phyloP scores from a whole-genome alignment of 78 protist species.

The Planoprotostelium fungivorum region DNA sequence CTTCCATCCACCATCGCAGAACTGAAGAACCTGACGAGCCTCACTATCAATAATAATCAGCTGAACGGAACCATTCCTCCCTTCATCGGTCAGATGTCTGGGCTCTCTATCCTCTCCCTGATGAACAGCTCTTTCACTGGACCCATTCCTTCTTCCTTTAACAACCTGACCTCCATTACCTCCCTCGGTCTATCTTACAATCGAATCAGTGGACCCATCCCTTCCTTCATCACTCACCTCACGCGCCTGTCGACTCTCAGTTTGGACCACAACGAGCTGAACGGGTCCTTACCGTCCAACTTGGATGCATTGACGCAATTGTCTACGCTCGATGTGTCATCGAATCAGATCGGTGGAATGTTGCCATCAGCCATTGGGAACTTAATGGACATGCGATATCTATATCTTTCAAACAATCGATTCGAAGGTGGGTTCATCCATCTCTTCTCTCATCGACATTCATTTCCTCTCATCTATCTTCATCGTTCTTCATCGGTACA shows the following conservation, averaged over 20 bases:
- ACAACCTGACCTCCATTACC: background rate
- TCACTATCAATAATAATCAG: no score
- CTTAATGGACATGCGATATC: background rate
- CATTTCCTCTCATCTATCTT: no score
- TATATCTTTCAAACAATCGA: background rate
- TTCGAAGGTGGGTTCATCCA: background rate
- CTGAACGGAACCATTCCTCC: no score
- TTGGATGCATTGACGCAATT: background rate
- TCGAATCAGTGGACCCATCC: background rate
- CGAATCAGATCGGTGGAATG: background rate
- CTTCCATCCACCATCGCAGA: no score
- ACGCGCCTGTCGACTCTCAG: background rate
- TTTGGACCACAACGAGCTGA: background rate
- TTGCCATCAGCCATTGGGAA: background rate
- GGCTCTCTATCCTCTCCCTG: background rate
- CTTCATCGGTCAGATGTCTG: no score
- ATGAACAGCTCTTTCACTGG: background rate
- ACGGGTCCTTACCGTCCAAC: background rate
- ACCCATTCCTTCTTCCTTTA: background rate
- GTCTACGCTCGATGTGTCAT: background rate
- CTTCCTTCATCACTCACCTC: background rate
- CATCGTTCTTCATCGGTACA: no score
- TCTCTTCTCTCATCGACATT: slow-evolving; percentile 28
- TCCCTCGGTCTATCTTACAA: background rate
- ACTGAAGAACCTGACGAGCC: no score